Conservation (phyloP, 805 yeast genomes). For the Candida mattraensis region DNA sequence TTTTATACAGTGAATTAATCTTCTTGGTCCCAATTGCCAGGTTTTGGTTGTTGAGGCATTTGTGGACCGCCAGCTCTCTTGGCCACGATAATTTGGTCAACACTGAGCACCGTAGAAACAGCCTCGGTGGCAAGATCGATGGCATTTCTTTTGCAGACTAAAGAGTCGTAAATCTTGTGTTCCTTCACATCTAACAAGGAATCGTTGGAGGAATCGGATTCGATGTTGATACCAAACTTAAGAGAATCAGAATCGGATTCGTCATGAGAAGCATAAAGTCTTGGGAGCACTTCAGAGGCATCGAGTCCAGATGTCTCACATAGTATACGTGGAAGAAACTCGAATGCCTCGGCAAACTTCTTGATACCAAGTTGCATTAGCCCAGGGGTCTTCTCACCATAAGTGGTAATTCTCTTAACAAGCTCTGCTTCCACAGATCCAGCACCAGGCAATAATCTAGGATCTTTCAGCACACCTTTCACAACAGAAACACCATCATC, state of each 20-base stretch:
- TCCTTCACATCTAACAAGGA: constrained; percentile 72
- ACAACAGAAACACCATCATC: constrained; percentile 95
- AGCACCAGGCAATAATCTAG: constrained; percentile 87
- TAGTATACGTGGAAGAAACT: constrained; percentile 86
- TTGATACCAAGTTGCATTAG: constrained; percentile 90
- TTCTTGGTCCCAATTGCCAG: constrained; percentile 95
- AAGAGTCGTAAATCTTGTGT: constrained; percentile 74
- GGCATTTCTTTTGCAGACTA: constrained; percentile 80
- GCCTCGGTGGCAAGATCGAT: constrained; percentile 94
- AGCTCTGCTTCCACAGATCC: constrained; percentile 93
- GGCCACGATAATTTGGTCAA: constrained; percentile 98
- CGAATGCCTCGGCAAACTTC: constrained; percentile 91
- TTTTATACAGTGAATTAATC: constrained; percentile 47
- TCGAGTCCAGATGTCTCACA: constrained; percentile 95
- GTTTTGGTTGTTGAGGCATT: constrained; percentile 81
- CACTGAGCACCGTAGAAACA: constrained; percentile 83
- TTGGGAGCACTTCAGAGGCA: constrained; percentile 83
- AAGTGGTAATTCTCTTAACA: constrained; percentile 72
- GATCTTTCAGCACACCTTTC: constrained; percentile 84
- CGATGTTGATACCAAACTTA: constrained; percentile 72
- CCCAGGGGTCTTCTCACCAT: constrained; percentile 95
- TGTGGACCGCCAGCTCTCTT: constrained; percentile 98
- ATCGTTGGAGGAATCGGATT: constrained; percentile 56
- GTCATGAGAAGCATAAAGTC: constrained; percentile 85
- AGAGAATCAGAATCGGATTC: constrained; percentile 39